A percentile compares a stretch with the other conserved stretches of the same genome.
These are phyloP conservation scores for Fusarium tricinctum DNA, from an alignment of 2,329 filamentous ascomycete genomes.

Conservation along the genomic window DNA sequence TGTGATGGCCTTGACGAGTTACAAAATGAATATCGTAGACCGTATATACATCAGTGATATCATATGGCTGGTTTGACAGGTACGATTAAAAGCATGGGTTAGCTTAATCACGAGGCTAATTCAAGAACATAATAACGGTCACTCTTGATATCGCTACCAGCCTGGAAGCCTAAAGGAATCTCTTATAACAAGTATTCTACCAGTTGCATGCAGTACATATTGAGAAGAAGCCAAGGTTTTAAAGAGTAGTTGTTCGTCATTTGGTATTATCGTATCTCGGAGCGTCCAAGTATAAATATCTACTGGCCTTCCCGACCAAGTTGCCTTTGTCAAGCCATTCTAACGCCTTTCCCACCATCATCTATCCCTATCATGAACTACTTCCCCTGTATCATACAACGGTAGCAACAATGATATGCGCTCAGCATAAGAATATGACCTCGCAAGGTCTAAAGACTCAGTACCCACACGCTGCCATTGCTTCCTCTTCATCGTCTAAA, in stretches of 20 bases:
- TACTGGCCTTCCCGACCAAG: slow-evolving; percentile 34
- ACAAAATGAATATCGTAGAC: background rate
- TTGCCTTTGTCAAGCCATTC: slow-evolving; percentile 17
- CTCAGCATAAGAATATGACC: slow-evolving; percentile 12
- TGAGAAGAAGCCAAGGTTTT: background rate
- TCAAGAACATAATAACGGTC: background rate
- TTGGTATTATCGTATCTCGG: slow-evolving; percentile 36
- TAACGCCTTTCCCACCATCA: slow-evolving; percentile 30
- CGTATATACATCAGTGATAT: background rate
- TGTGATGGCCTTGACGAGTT: background rate
- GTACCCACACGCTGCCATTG: slow-evolving; percentile 62
- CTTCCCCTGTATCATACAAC: slow-evolving; percentile 28
- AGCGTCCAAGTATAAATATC: slow-evolving; percentile 33
- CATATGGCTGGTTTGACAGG: background rate
- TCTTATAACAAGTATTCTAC: no score
- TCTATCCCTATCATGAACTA: slow-evolving; percentile 19
- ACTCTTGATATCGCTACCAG: background rate
- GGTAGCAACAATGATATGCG: slow-evolving; percentile 13
- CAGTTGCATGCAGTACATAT: background rate
- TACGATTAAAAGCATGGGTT: slow-evolving; percentile 6
- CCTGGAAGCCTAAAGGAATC: background rate
- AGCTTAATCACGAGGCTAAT: background rate
- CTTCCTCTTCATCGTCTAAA: slow-evolving; percentile 66
- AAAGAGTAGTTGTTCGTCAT: slow-evolving; percentile 22
- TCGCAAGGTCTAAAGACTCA: slow-evolving; percentile 13